Percentiles rank a stretch among this genome's conserved stretches.
Evolutionary conservation across 208 protist species (phyloP).

Genomic region (Trypanosomatidae sp.): DNA sequence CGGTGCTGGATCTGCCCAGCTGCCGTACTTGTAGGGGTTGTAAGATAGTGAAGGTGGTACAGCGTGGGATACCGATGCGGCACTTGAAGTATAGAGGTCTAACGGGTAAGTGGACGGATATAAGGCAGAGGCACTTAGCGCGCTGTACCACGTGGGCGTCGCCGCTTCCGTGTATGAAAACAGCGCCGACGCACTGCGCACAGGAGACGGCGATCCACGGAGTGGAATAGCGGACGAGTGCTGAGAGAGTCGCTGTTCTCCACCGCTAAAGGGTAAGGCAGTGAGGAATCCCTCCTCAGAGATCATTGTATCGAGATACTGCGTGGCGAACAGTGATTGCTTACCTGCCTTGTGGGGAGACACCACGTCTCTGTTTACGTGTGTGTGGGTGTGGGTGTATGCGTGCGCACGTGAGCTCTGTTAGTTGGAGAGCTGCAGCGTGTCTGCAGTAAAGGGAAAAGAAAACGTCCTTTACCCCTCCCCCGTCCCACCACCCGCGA

Average conservation of each 20-base stretch:
- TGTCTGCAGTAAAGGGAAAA: not conserved
- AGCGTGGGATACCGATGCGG: not conserved
- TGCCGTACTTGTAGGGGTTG: not conserved
- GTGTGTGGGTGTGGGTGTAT: not conserved
- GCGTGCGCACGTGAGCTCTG: not conserved
- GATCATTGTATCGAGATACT: not conserved
- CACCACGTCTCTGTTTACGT: not conserved
- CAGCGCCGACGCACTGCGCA: not conserved
- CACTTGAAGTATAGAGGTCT: not conserved
- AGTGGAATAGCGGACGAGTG: constrained; percentile 1
- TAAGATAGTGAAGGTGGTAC: not conserved
- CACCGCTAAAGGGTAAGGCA: constrained; percentile 12
- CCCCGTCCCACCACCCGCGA: not conserved
- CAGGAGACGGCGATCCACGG: constrained; percentile 7
- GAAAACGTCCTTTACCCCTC: not conserved
- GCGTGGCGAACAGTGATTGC: not conserved
- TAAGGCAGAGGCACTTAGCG: not conserved
- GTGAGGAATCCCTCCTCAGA: constrained; percentile 24
- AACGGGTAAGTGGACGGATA: constrained; percentile 13
- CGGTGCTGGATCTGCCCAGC: not conserved
- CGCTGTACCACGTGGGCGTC: constrained; percentile 16
- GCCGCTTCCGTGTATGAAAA: not conserved
- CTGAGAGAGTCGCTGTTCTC: not conserved
- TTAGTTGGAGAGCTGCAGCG: not conserved
- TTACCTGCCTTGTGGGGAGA: not conserved